Evolutionary conservation across 176 grass and related monocot species (phyloP).

Genomic region (Zizania latifolia): DNA sequence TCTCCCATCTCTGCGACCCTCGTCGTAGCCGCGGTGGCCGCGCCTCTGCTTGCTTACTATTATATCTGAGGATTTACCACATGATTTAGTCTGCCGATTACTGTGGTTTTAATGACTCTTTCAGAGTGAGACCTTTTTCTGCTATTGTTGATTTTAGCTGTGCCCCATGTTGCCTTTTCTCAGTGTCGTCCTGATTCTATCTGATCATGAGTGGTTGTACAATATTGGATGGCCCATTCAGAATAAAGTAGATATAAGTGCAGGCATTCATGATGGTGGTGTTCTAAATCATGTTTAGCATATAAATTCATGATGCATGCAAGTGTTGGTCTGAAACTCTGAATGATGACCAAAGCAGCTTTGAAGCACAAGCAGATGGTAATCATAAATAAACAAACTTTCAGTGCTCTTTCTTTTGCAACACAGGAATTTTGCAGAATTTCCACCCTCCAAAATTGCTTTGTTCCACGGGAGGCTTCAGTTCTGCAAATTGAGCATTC

Average conservation of each 20-base stretch:
- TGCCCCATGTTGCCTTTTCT: background rate
- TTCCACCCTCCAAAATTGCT: no score
- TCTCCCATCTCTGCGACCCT: background rate
- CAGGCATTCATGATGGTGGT: background rate
- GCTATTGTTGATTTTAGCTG: background rate
- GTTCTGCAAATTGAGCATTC: background rate
- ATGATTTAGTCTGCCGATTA: background rate
- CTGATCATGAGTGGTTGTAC: background rate
- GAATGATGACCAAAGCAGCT: no score
- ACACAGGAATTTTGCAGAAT: no score
- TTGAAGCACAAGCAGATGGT: background rate
- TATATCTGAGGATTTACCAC: constrained; percentile 9
- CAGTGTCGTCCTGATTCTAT: background rate
- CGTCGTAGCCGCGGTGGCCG: background rate
- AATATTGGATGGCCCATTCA: background rate
- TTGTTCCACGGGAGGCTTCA: no score
- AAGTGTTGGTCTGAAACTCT: no score
- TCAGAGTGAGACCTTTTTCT: background rate
- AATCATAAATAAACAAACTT: background rate
- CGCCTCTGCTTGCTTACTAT: constrained; percentile 24
- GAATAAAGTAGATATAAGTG: background rate
- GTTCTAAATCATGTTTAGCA: no score
- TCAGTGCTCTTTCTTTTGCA: no score
- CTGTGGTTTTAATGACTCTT: constrained; percentile 8
- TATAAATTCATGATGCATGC: no score